A percentile compares a stretch with the other conserved stretches of the same genome.
phyloP scores from a whole-genome alignment of 2,329 filamentous ascomycete species.

The Neofusicoccum parvum region DNA sequence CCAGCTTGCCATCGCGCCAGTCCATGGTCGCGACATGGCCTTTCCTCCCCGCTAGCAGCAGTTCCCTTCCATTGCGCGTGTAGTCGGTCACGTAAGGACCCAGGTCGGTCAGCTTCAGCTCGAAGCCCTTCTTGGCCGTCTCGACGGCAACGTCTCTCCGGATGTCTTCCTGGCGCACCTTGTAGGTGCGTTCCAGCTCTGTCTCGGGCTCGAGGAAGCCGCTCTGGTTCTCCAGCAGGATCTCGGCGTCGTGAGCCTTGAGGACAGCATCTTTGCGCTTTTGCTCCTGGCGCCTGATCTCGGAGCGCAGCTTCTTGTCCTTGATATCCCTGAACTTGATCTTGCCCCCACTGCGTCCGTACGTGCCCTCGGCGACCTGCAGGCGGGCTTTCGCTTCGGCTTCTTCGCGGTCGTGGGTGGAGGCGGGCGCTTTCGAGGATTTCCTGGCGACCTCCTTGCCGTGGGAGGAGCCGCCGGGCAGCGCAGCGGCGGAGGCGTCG shows the following conservation, averaged over 20 bases:
- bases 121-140: constrained; percentile 90
- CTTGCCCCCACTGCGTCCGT: constrained; percentile 75
- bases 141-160: constrained; percentile 72
- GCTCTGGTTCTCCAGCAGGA: constrained; percentile 80
- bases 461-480: background rate
- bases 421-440: background rate
- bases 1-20: constrained; percentile 88
- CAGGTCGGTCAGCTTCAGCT: constrained; percentile 73
- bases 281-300: constrained; percentile 74
- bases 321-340: constrained; percentile 73
- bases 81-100: constrained; percentile 91
- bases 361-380: constrained; percentile 59
- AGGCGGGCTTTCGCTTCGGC: constrained; percentile 35
- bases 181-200: constrained; percentile 89
- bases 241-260: constrained; percentile 92
- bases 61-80: constrained; percentile 81
- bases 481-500: background rate
- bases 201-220: constrained; percentile 88
- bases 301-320: constrained; percentile 87
- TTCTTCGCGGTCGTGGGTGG: constrained; percentile 17
- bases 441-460: constrained; percentile 11
- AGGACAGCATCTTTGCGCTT: constrained; percentile 81
- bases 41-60: constrained; percentile 85
- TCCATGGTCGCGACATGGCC: constrained; percentile 97
- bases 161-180: constrained; percentile 87